phyloP scores from a whole-genome alignment of 2,329 filamentous ascomycete species.

The Nothomitra cinnamomea region DNA sequence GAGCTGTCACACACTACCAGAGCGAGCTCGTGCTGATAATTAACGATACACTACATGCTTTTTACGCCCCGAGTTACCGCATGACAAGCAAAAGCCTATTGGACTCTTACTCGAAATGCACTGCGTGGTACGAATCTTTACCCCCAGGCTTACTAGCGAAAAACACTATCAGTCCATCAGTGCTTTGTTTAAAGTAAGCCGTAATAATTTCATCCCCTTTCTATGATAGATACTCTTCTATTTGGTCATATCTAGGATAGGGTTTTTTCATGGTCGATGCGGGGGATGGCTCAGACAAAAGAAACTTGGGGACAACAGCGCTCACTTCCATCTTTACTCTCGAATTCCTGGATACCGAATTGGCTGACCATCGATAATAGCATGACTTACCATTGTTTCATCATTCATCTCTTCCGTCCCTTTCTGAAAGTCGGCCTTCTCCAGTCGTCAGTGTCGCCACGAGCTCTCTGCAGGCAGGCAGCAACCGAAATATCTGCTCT shows the following conservation, averaged over 20 bases:
- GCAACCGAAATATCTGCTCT: slow-evolving; percentile 26
- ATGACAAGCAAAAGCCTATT: slow-evolving; percentile 47
- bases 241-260: too few relatives aligned
- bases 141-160: slow-evolving; percentile 46
- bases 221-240: too few relatives aligned
- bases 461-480: slow-evolving; percentile 39
- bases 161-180: slow-evolving; percentile 54
- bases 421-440: slow-evolving; percentile 40
- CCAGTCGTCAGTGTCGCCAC: slow-evolving; percentile 43
- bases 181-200: slow-evolving; percentile 52
- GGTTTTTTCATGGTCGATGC: too few relatives aligned
- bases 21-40: slow-evolving; percentile 58
- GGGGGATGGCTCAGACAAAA: too few relatives aligned
- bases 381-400: slow-evolving; percentile 55
- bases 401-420: slow-evolving; percentile 57
- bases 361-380: slow-evolving; percentile 20
- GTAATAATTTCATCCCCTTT: background rate
- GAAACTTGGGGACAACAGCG: too few relatives aligned
- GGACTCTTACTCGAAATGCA: slow-evolving; percentile 47
- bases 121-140: slow-evolving; percentile 54
- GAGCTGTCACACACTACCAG: slow-evolving; percentile 50
- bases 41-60: slow-evolving; percentile 51
- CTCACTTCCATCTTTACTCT: too few relatives aligned
- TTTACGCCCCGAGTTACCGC: slow-evolving; percentile 52
- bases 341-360: too few relatives aligned